Conservation (phyloP, 495 filamentous ascomycete genomes). For the Aspergillus carlsbadensis region DNA sequence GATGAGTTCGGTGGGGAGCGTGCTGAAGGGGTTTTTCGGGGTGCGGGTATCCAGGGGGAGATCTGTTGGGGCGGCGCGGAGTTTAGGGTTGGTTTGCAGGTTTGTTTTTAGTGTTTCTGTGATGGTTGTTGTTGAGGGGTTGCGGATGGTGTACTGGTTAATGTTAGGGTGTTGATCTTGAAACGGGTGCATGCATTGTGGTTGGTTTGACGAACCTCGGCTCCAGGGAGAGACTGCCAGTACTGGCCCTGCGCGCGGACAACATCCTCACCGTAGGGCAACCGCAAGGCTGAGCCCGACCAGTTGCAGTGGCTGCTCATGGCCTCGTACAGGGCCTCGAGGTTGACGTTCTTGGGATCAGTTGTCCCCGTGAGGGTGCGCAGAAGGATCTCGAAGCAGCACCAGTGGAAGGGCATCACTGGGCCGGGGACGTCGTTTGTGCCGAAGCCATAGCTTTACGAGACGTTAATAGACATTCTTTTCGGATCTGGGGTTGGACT, state of each 20-base stretch:
- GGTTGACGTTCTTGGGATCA: slow-evolving; percentile 16
- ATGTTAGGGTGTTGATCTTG: too few relatives aligned
- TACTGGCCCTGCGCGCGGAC: slow-evolving; percentile 20
- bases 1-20: slow-evolving; percentile 17
- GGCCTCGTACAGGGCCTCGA: slow-evolving; percentile 17
- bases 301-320: slow-evolving; percentile 18
- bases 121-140: slow-evolving; percentile 19
- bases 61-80: slow-evolving; percentile 3
- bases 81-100: slow-evolving; percentile 1
- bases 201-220: slow-evolving; percentile 13
- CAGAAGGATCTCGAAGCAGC: slow-evolving; percentile 23
- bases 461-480: not conserved
- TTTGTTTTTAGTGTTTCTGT: slow-evolving; percentile 7
- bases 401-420: slow-evolving; percentile 25
- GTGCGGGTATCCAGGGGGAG: slow-evolving; percentile 7
- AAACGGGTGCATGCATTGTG: not conserved
- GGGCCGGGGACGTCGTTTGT: slow-evolving; percentile 21
- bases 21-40: slow-evolving; percentile 19
- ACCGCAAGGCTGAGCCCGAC: slow-evolving; percentile 11
- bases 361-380: slow-evolving; percentile 16
- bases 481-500: not conserved
- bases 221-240: slow-evolving; percentile 24
- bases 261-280: slow-evolving; percentile 20
- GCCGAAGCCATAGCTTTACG: slow-evolving; percentile 17
- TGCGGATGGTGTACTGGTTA: slow-evolving; percentile 18